These are phyloP conservation scores for Phytophthora gonapodyides DNA, from an alignment of 352 stramenopile species.

Conservation along the genomic window DNA sequence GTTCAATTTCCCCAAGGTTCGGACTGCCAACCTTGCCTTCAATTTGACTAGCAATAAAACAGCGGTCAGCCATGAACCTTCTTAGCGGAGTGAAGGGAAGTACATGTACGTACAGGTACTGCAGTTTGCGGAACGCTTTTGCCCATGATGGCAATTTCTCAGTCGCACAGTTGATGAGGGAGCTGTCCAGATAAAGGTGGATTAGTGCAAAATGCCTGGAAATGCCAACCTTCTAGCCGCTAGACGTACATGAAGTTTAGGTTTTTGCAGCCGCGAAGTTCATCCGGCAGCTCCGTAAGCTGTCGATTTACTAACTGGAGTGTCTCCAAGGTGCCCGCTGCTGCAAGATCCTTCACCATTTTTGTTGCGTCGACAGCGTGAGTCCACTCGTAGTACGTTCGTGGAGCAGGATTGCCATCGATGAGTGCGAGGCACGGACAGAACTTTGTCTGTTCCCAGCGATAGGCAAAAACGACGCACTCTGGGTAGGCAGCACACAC, in stretches of 20 bases:
- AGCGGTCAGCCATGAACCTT: background rate
- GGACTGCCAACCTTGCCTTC: slow-evolving; percentile 27
- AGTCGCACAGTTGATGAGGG: slow-evolving; percentile 30
- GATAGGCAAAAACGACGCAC: slow-evolving; percentile 40
- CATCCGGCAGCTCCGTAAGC: slow-evolving; percentile 24
- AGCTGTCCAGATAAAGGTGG: slow-evolving; percentile 13
- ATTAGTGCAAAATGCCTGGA: background rate
- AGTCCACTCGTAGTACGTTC: slow-evolving; percentile 34
- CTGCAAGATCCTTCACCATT: slow-evolving; percentile 20
- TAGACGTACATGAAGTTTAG: slow-evolving; percentile 43
- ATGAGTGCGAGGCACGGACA: slow-evolving; percentile 42
- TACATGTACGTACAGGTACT: slow-evolving; percentile 38
- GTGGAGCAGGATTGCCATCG: slow-evolving; percentile 26
- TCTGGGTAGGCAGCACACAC: slow-evolving; percentile 24
- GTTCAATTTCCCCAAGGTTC: slow-evolving; percentile 29
- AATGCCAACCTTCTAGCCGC: background rate
- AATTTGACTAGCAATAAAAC: slow-evolving; percentile 29
- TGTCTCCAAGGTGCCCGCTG: slow-evolving; percentile 29
- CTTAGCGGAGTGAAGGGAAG: background rate
- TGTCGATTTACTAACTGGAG: slow-evolving; percentile 42
- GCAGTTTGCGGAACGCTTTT: slow-evolving; percentile 34
- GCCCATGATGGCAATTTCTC: slow-evolving; percentile 32
- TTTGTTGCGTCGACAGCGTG: slow-evolving; percentile 27
- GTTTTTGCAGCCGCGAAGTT: slow-evolving; percentile 30
- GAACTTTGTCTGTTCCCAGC: background rate